phyloP scores from a whole-genome alignment of 371 early-diverging fungal species.

The Choanephora cucurbitarum region DNA sequence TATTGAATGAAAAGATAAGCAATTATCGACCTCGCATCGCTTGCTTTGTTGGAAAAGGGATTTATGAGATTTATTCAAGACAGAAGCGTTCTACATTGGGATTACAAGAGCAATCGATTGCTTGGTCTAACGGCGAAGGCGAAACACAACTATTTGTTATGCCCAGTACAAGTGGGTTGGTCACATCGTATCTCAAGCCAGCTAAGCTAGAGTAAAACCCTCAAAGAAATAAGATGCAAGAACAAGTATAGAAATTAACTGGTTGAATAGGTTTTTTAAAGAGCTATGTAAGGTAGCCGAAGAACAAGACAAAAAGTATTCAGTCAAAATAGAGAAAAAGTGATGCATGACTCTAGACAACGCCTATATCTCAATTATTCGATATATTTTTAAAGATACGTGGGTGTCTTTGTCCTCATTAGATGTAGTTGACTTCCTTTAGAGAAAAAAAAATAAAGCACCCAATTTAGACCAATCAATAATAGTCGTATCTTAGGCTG shows the following conservation, averaged over 20 bases:
- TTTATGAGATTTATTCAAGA: conserved; percentile 63
- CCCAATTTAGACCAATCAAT: too few species aligned
- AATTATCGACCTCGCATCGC: conserved; percentile 62
- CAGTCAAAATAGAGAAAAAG: too few species aligned
- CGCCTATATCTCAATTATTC: too few species aligned
- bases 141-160: conserved; percentile 65
- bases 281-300: conserved; percentile 14
- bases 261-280: conserved; percentile 23
- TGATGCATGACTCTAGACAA: too few species aligned
- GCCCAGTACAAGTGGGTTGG: conserved; percentile 76
- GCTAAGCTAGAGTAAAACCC: conserved; percentile 57
- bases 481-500: too few species aligned
- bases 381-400: too few species aligned
- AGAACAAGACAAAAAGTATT: conserved; percentile 21
- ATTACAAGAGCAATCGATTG: conserved; percentile 27
- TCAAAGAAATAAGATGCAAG: background rate
- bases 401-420: too few species aligned
- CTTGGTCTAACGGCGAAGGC: conserved; percentile 31
- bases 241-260: background rate
- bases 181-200: conserved; percentile 59
- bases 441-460: too few species aligned
- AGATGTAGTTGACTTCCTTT: too few species aligned
- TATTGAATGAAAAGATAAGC: conserved; percentile 62
- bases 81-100: conserved; percentile 42
- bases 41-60: conserved; percentile 77